phyloP scores from a whole-genome alignment of 257 asterid genomes.

The Prunella vulgaris region DNA sequence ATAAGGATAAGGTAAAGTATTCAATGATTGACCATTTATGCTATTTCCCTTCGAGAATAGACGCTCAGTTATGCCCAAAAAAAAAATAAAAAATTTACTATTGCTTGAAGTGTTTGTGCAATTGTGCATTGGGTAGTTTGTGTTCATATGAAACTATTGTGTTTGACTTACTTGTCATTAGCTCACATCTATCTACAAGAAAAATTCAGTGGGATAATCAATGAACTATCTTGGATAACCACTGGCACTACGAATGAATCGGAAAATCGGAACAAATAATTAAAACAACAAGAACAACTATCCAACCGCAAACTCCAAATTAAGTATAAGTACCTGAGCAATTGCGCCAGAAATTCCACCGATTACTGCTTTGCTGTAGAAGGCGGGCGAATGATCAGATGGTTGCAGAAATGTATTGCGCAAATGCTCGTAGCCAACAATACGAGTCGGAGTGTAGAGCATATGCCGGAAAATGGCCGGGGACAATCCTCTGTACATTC shows the following conservation, averaged over 20 bases:
- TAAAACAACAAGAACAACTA: background rate
- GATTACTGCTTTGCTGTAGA: conserved; percentile 46
- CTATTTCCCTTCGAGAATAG: background rate
- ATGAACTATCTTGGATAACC: background rate
- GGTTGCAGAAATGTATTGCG: conserved; percentile 34
- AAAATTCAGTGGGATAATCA: background rate
- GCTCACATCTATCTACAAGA: background rate
- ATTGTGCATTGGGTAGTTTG: background rate
- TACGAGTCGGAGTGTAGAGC: conserved; percentile 76
- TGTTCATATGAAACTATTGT: background rate
- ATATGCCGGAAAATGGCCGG: conserved; percentile 70
- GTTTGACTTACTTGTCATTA: background rate
- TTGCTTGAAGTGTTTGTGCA: background rate
- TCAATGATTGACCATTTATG: background rate
- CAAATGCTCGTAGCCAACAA: conserved; percentile 71
- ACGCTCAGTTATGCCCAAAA: background rate
- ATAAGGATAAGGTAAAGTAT: background rate
- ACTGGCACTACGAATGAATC: too few relatives aligned
- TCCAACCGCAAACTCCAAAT: background rate
- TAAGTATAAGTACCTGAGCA: conserved; percentile 60
- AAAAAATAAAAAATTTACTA: background rate
- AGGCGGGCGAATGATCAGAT: conserved; percentile 41
- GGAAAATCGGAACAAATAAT: too few relatives aligned
- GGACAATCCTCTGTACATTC: conserved; percentile 64
- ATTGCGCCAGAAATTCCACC: conserved; percentile 83